phyloP scores from a whole-genome alignment of 306 rosid genomes.

The Trifolium pratense region DNA sequence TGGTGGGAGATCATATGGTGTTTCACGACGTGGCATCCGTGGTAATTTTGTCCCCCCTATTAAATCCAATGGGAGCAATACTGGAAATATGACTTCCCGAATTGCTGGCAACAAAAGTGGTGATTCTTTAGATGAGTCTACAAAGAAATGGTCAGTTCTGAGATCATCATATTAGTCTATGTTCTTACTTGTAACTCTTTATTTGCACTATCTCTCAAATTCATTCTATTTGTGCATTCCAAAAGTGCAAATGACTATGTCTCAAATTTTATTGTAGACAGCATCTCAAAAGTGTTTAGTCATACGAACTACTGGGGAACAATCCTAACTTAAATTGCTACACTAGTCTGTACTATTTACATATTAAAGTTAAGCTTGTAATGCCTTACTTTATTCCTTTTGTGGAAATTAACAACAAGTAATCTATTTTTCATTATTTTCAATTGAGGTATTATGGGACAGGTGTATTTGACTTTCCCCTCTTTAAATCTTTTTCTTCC shows the following conservation, averaged over 20 bases:
- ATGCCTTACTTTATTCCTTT: slow-evolving; percentile 20
- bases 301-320: slow-evolving; percentile 20
- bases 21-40: slow-evolving; percentile 77
- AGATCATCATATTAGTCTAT: slow-evolving; percentile 24
- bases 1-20: slow-evolving; percentile 77
- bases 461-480: neutral
- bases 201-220: slow-evolving; percentile 27
- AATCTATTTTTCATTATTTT: slow-evolving; percentile 1
- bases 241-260: slow-evolving; percentile 1
- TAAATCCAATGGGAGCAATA: slow-evolving; percentile 66
- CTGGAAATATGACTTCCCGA: slow-evolving; percentile 68
- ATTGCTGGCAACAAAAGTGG: slow-evolving; percentile 72
- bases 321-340: slow-evolving; percentile 25
- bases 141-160: slow-evolving; percentile 85
- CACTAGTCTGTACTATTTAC: neutral
- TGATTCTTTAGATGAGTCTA: slow-evolving; percentile 79
- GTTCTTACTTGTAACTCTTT: slow-evolving; percentile 33
- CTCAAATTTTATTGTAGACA: slow-evolving; percentile 12
- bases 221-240: slow-evolving; percentile 11
- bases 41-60: slow-evolving; percentile 94
- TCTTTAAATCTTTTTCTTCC: slow-evolving; percentile 4
- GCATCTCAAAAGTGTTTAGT: slow-evolving; percentile 15
- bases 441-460: neutral
- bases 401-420: slow-evolving; percentile 19
- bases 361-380: slow-evolving; percentile 5